phyloP scores from a whole-genome alignment of 1,284 basidiomycete species.

The Ceratobasidium sp. region DNA sequence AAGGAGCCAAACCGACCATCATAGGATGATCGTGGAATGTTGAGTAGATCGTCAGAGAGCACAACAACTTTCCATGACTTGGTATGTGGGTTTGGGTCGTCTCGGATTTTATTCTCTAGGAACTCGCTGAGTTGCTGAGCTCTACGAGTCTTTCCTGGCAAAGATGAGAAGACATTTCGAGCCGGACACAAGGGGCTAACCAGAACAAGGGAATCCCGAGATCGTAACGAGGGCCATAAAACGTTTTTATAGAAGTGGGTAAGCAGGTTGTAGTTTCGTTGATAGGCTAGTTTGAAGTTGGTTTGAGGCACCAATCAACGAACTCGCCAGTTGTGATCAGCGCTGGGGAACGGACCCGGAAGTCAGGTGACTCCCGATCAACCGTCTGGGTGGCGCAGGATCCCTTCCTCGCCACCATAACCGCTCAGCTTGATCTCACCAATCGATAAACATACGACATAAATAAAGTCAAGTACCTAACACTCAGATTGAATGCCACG shows the following conservation, averaged over 20 bases:
- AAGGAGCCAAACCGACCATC: constrained; percentile 69
- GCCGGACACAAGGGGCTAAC: not conserved
- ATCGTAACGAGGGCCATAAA: constrained; percentile 94
- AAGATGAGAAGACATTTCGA: constrained; percentile 52
- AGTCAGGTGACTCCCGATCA: constrained; percentile 4
- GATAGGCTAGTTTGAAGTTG: not conserved
- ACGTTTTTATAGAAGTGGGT: not conserved
- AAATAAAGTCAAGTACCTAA: not conserved
- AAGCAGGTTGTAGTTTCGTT: not conserved
- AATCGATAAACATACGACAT: not conserved
- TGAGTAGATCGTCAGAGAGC: constrained; percentile 84
- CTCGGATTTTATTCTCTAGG: constrained; percentile 70
- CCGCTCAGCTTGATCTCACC: not conserved
- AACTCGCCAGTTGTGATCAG: no score
- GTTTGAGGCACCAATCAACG: no score
- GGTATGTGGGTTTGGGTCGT: constrained; percentile 65
- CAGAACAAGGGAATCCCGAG: constrained; percentile 79
- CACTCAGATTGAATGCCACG: constrained; percentile 6
- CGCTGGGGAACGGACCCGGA: no score
- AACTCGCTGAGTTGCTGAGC: constrained; percentile 74
- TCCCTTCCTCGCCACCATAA: constrained; percentile 6
- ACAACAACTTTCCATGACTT: constrained; percentile 69
- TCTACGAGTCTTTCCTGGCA: constrained; percentile 87
- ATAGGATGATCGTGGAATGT: constrained; percentile 77
- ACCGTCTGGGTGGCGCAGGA: not conserved